Evolutionary conservation across 371 early-diverging fungal species (phyloP).

Genomic region (Neoconidiobolus thromboides): DNA sequence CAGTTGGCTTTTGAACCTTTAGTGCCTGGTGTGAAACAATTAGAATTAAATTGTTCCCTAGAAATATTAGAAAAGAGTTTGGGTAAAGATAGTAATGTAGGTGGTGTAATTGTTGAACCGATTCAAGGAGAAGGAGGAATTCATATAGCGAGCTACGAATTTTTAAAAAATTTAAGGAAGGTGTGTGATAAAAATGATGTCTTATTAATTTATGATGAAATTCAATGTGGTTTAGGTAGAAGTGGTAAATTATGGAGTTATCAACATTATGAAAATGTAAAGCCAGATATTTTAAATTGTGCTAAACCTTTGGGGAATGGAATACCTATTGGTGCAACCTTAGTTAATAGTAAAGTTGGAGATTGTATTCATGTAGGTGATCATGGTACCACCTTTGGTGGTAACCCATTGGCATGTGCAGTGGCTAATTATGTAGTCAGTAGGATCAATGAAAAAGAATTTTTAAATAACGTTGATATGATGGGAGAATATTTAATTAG

Average conservation of each 20-base stretch:
- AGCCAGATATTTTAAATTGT: slow-evolving; percentile 82
- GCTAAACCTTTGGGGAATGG: slow-evolving; percentile 95
- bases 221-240: slow-evolving; percentile 91
- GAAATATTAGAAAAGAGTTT: slow-evolving; percentile 8
- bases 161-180: slow-evolving; percentile 49
- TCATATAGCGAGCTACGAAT: slow-evolving; percentile 71
- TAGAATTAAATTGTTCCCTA: slow-evolving; percentile 18
- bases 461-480: slow-evolving; percentile 38
- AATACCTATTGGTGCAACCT: slow-evolving; percentile 83
- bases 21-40: slow-evolving; percentile 58
- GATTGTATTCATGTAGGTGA: slow-evolving; percentile 60
- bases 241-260: slow-evolving; percentile 82
- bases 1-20: slow-evolving; percentile 80
- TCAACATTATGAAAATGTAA: slow-evolving; percentile 39
- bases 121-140: slow-evolving; percentile 90
- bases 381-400: slow-evolving; percentile 95
- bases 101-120: slow-evolving; percentile 88
- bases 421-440: slow-evolving; percentile 48
- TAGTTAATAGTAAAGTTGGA: slow-evolving; percentile 57
- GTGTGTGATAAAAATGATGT: slow-evolving; percentile 65
- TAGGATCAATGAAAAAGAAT: slow-evolving; percentile 43
- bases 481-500: slow-evolving; percentile 32
- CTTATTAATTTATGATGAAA: slow-evolving; percentile 85
- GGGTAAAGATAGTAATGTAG: slow-evolving; percentile 24
- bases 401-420: slow-evolving; percentile 70